These are phyloP conservation scores for Phaeodactylum tricornutum DNA, from an alignment of 108 stramenopile genomes.

Conservation along the genomic window DNA sequence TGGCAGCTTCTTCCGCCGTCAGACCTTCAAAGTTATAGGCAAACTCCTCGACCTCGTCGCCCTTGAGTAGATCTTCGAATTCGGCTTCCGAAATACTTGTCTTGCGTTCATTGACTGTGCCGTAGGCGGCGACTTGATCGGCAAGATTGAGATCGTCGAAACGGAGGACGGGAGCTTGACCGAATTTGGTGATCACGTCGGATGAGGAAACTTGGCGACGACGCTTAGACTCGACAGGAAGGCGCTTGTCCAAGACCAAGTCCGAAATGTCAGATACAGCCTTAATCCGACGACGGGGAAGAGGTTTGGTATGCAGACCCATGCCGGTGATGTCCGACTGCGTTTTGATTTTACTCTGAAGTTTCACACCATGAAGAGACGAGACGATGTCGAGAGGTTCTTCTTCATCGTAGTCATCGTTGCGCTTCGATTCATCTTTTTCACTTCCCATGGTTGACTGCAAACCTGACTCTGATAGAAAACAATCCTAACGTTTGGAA, in stretches of 20 bases:
- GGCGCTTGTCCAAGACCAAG: too few relatives aligned
- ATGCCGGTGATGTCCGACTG: constrained; percentile 1
- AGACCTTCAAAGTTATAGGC: constrained; percentile 32
- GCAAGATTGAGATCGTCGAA: constrained; percentile 12
- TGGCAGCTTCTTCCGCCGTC: constrained; percentile 19
- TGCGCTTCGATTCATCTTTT: too few relatives aligned
- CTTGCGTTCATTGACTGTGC: constrained; percentile 8
- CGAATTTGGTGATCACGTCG: constrained; percentile 16
- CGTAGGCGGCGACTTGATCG: constrained; percentile 6
- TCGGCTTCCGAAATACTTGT: constrained; percentile 5
- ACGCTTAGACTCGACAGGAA: too few relatives aligned
- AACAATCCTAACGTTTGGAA: too few relatives aligned
- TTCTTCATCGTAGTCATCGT: too few relatives aligned
- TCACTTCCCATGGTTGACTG: too few relatives aligned
- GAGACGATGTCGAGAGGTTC: too few relatives aligned
- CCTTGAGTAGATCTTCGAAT: constrained; percentile 6
- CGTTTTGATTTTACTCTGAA: too few relatives aligned
- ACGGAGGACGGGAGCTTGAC: constrained; percentile 6
- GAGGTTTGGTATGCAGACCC: background rate
- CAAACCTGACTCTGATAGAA: too few relatives aligned
- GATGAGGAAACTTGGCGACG: constrained; percentile 6
- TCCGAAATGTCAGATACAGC: background rate
- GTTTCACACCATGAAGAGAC: too few relatives aligned
- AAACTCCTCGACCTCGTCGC: constrained; percentile 5
- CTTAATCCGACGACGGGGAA: background rate